These are phyloP conservation scores for Rubus idaeus DNA, from an alignment of 306 rosid species.

Conservation along the genomic window DNA sequence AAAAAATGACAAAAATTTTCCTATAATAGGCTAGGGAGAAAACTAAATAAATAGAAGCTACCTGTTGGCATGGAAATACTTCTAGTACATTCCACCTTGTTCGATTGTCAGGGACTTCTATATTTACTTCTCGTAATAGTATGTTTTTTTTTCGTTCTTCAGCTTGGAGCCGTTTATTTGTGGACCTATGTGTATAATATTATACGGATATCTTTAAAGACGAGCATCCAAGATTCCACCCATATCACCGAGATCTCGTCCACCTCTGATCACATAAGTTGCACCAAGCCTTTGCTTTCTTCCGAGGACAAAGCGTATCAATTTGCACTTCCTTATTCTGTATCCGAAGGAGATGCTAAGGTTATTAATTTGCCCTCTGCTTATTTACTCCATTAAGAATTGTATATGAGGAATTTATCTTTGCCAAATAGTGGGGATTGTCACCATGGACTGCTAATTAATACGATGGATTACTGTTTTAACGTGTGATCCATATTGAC, in stretches of 20 bases:
- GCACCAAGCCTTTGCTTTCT: conserved; percentile 32
- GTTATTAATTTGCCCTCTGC: conserved; percentile 28
- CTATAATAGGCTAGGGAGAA: too few relatives aligned
- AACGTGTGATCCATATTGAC: neutral
- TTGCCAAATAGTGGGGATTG: neutral
- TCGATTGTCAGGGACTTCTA: too few relatives aligned
- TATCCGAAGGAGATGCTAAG: conserved; percentile 33
- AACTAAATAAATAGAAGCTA: too few relatives aligned
- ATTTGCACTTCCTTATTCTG: conserved; percentile 27
- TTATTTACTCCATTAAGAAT: neutral
- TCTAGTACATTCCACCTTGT: too few relatives aligned
- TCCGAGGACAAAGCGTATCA: conserved; percentile 36
- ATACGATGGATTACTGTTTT: neutral
- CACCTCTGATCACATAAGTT: conserved; percentile 22
- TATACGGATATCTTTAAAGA: conserved; percentile 55
- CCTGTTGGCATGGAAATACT: too few relatives aligned
- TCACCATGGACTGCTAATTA: neutral
- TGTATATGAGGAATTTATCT: neutral
- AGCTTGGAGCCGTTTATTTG: conserved; percentile 66
- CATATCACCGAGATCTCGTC: conserved; percentile 32
- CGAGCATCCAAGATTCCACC: conserved; percentile 15
- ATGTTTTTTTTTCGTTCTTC: conserved; percentile 7
- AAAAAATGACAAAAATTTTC: too few relatives aligned
- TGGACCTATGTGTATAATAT: conserved; percentile 86
- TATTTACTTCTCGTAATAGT: too few relatives aligned